Conservation (phyloP, 1,284 basidiomycete genomes). For the Coniferiporia weirii region DNA sequence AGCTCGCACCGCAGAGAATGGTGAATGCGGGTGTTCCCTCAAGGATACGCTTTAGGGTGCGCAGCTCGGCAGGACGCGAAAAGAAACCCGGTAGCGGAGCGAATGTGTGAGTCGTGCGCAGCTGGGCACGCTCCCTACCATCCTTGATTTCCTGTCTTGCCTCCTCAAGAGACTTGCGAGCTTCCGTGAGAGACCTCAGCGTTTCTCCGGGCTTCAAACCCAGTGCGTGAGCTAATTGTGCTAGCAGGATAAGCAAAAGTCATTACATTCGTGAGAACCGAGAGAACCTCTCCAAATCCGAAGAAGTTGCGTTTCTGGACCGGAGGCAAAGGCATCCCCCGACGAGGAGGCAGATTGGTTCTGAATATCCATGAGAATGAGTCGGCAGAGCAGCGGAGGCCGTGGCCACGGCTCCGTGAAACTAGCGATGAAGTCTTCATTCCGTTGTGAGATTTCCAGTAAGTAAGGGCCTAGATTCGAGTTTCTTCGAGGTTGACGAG, state of each 20-base stretch:
- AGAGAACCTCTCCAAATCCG: constrained; percentile 71
- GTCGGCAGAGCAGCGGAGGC: not conserved
- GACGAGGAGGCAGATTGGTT: constrained; percentile 60
- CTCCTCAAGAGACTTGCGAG: constrained; percentile 67
- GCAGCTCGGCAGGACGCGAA: constrained; percentile 58
- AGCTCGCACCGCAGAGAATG: constrained; percentile 75
- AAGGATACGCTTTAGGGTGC: constrained; percentile 56
- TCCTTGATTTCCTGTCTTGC: constrained; percentile 68
- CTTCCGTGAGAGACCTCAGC: constrained; percentile 71
- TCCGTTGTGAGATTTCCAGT: not conserved
- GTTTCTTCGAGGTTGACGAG: not conserved
- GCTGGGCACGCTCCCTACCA: constrained; percentile 55
- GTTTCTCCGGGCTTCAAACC: constrained; percentile 63
- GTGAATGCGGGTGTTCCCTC: constrained; percentile 74
- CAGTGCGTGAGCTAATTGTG: not conserved
- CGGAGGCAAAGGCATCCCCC: constrained; percentile 54
- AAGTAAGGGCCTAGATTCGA: not conserved
- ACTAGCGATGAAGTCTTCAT: not conserved
- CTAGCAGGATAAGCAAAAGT: constrained; percentile 10
- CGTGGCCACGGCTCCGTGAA: not conserved
- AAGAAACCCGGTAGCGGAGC: constrained; percentile 70
- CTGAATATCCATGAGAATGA: constrained; percentile 53
- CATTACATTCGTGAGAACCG: constrained; percentile 70
- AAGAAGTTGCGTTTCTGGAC: constrained; percentile 67
- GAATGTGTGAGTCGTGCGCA: constrained; percentile 73